These are phyloP conservation scores for Mycena latifolia DNA, from an alignment of 768 basidiomycete species.

Conservation along the genomic window DNA sequence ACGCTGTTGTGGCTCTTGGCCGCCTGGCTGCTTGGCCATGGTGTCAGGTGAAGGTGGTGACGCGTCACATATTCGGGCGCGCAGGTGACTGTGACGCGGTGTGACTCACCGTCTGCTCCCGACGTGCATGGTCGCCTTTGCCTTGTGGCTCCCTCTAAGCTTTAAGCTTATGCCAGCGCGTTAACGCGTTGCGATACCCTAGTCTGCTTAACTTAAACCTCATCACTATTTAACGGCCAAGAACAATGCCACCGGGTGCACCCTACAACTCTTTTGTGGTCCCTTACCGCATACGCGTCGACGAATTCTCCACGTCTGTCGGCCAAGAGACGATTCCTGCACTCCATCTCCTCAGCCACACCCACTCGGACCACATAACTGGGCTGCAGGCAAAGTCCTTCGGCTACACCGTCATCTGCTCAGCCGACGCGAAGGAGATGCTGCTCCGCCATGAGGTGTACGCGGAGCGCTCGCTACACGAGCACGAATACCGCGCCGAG, in stretches of 20 bases:
- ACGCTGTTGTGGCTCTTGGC: no score
- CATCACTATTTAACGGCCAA: neutral
- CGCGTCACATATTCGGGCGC: no score
- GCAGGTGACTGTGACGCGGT: no score
- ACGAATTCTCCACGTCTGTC: constrained; percentile 72
- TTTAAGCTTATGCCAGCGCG: constrained; percentile 17
- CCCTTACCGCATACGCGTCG: constrained; percentile 89
- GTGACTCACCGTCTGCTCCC: neutral
- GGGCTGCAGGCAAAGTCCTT: constrained; percentile 86
- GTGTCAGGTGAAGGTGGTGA: no score
- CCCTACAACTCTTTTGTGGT: constrained; percentile 82
- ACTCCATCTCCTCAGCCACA: constrained; percentile 88
- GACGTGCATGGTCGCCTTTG: neutral
- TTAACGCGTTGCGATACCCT: constrained; percentile 3
- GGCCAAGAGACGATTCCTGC: constrained; percentile 52
- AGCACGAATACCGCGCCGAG: constrained; percentile 63
- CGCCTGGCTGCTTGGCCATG: no score
- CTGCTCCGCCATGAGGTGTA: constrained; percentile 82
- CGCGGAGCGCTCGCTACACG: constrained; percentile 69
- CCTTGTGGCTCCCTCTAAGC: constrained; percentile 1
- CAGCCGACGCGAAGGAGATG: constrained; percentile 89
- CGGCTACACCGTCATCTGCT: constrained; percentile 79
- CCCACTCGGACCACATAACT: constrained; percentile 88
- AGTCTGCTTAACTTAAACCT: no score
- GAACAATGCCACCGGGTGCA: constrained; percentile 80